A percentile compares a stretch with the other conserved stretches of the same genome.
These are phyloP conservation scores for Colletotrichum euphorbiae DNA, from an alignment of 2,329 filamentous ascomycete genomes.

Conservation along the genomic window DNA sequence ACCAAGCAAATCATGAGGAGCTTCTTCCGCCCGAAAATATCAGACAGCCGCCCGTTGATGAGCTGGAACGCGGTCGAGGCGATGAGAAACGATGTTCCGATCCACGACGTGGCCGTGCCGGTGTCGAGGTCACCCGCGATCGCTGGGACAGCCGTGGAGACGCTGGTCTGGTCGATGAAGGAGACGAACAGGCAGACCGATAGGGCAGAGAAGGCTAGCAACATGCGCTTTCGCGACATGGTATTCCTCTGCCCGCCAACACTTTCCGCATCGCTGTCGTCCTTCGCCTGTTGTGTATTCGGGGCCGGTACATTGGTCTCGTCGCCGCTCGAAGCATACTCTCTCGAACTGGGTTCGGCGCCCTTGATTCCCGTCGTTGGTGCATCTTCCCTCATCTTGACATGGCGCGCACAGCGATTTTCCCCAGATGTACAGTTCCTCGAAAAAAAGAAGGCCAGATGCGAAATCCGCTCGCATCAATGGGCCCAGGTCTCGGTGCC, in stretches of 20 bases:
- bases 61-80: slow-evolving; percentile 52
- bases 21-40: slow-evolving; percentile 52
- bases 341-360: background rate
- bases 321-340: slow-evolving; percentile 12
- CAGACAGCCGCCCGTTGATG: slow-evolving; percentile 50
- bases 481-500: slow-evolving; percentile 21
- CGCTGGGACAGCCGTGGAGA: slow-evolving; percentile 51
- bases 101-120: slow-evolving; percentile 49
- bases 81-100: slow-evolving; percentile 52
- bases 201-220: slow-evolving; percentile 46
- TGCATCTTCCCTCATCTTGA: slow-evolving; percentile 30
- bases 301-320: background rate
- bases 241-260: slow-evolving; percentile 49
- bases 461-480: background rate
- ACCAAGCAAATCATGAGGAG: slow-evolving; percentile 47
- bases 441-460: background rate
- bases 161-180: slow-evolving; percentile 52
- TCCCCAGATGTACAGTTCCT: background rate
- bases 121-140: slow-evolving; percentile 49
- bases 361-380: background rate
- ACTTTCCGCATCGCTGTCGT: slow-evolving; percentile 42
- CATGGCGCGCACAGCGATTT: background rate
- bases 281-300: background rate
- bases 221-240: slow-evolving; percentile 48
- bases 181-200: slow-evolving; percentile 49